A percentile compares a stretch with the other conserved stretches of the same genome.
Conservation (phyloP, 768 basidiomycete species). For the Naganishia randhawae region DNA sequence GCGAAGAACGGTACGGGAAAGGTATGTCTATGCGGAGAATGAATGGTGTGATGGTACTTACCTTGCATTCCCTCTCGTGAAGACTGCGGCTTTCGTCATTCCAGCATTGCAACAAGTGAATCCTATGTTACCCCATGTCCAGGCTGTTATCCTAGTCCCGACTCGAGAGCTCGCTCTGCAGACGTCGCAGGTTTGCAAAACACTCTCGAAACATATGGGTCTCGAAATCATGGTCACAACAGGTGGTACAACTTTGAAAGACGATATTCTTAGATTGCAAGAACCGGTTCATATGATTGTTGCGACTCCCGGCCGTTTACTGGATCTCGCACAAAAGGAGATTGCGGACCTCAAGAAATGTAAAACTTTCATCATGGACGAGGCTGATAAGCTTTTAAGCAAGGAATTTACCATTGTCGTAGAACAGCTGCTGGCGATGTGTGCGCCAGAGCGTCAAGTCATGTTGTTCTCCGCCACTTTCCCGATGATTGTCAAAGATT, state of each 20-base stretch:
- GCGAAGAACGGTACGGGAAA: slow-evolving; percentile 66
- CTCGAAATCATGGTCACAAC: slow-evolving; percentile 99
- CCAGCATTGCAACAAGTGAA: slow-evolving; percentile 92
- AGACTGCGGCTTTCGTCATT: slow-evolving; percentile 98
- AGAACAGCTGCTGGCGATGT: slow-evolving; percentile 84
- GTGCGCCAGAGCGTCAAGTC: slow-evolving; percentile 83
- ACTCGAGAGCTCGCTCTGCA: slow-evolving; percentile 98
- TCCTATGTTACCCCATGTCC: slow-evolving; percentile 76
- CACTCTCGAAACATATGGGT: slow-evolving; percentile 89
- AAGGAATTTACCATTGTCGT: slow-evolving; percentile 98
- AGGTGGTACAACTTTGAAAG: slow-evolving; percentile 94
- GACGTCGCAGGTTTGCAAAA: slow-evolving; percentile 98
- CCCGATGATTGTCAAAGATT: slow-evolving; percentile 98
- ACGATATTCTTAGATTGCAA: slow-evolving; percentile 87
- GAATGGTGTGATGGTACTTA: not conserved
- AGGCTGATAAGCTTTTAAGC: slow-evolving; percentile 94
- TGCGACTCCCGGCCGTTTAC: slow-evolving; percentile 91
- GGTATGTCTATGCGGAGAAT: slow-evolving; percentile 29
- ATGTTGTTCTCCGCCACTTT: slow-evolving; percentile 99
- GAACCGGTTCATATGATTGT: slow-evolving; percentile 93
- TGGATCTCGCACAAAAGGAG: slow-evolving; percentile 86
- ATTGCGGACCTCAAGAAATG: slow-evolving; percentile 93
- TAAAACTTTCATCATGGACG: slow-evolving; percentile 98
- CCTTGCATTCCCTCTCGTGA: slow-evolving; percentile 41
- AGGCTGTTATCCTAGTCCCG: slow-evolving; percentile 92